Base-by-base conservation (phyloP, 805 yeast species). In the Cyberlindnera euphorbiae region DNA sequence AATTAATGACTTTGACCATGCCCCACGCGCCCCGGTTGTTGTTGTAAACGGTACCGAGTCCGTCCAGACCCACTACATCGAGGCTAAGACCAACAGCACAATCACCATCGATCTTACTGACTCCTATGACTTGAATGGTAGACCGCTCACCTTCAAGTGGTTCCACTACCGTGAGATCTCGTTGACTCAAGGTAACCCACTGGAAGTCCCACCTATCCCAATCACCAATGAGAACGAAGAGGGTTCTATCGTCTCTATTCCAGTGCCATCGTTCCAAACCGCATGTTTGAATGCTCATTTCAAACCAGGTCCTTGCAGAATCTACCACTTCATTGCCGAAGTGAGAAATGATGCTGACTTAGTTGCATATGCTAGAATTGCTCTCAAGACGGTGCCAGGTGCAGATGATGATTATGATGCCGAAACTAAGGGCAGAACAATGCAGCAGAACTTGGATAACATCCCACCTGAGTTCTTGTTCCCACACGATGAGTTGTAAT, bases 151-250 rank as follows among this genome's bases (percentile, higher is more conserved):
- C 6, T 35, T 29, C 31, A 41, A 29, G 4, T 58, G 61, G 62
- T 51, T 42, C 32, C 59, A 55, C 32, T 58, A 58, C 30, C 38
- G 49, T 18, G 52, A 45, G 17, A 32, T 48, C 9, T 31, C 58
- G 1, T 25, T 44, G 23, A 44, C 56, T 1, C 56, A 51, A 17
- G 51, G 54, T 2, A 51, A 48, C 34, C 35, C 17, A 10, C 10
- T 23, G 9, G 58, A 49, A 17, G 47, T 50, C 18, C 56, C 49
- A 13, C 42, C 34, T 14, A 45, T 50, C n/a, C 29, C 26, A 22
- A 44, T 52, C 18, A 27, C 4, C 3, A 23, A 30, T 8, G 23
- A 32, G 6, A 42, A 47, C 18, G 27, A 32, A 4, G 38, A 40
- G 6, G 46, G 44, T 6, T 39, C 52, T 7, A 17, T 37, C 3